Evolutionary conservation across 2,329 filamentous ascomycete genomes (phyloP), one percentile per base, ranked within the genome.

Genomic region (Ophiocordyceps camponoti-floridani): DNA sequence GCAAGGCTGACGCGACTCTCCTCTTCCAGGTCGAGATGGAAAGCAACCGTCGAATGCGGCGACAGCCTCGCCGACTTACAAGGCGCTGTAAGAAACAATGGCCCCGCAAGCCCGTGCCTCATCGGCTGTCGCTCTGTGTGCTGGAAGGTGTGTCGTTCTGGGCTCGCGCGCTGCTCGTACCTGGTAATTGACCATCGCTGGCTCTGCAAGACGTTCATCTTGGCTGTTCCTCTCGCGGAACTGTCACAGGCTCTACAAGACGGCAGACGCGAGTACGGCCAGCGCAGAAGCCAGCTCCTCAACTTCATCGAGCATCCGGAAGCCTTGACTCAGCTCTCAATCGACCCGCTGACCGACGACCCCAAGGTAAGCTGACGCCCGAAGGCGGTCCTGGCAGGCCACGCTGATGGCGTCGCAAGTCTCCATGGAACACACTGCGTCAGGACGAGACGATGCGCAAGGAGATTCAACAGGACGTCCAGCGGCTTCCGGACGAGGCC

Each of bases 391-490:
- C 10, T 28, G 9, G 14, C 6, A 27, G 19, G 41, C 23, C 38
- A 19, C 27, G 10, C 23, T 40, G 18, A 45, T 4, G 16, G 28
- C 40, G 2, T 7, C 3, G 42, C 27, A 42, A 94, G 82, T 94
- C 87, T 46, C 88, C 88, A 19, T 96, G 89, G 88, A 80, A 84
- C 58, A 79, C 79, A n/a, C 69, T 91, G 31, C 81, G 86, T 41
- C 75, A 81, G 53, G 89, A 98, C 61, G 86, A 95, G 65, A 67
- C 77, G 42, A 73, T 93, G 31, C 77, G 89, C 49, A 77, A 79
- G 43, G 91, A 98, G 61, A 96, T 98, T 46, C 75, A 82, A 46
- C 91, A 96, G 63, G 91, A 98, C 65, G 88, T 98, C 16, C 83
- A 91, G 53, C 75, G 91, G 50, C 84, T 96, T 61, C 91, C 89